Evolutionary conservation across 306 rosid species (phyloP).

Genomic region (Spatholobus suberectus): DNA sequence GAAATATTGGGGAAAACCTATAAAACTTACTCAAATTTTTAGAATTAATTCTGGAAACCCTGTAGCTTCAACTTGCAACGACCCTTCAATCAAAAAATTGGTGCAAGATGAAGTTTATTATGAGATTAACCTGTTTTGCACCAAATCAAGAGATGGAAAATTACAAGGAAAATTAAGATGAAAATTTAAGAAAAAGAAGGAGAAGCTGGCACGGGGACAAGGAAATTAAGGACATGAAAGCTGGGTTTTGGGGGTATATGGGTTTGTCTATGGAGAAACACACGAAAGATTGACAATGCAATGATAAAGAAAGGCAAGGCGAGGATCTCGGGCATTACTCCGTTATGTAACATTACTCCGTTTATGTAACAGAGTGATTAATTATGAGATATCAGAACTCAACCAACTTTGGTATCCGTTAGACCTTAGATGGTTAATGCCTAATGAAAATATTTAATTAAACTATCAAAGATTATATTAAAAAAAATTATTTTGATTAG

Average conservation of each 20-base stretch:
- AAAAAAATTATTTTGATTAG: conserved; percentile 9
- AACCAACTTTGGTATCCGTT: not conserved
- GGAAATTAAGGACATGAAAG: conserved; percentile 8
- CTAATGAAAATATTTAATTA: not conserved
- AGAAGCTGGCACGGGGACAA: not conserved
- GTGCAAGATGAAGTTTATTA: conserved; percentile 28
- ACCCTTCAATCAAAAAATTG: conserved; percentile 11
- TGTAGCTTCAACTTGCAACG: not conserved
- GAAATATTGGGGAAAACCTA: not conserved
- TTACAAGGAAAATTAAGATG: conserved; percentile 27
- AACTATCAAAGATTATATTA: not conserved
- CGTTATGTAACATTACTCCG: not conserved
- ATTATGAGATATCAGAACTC: conserved; percentile 19
- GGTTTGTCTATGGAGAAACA: conserved; percentile 17
- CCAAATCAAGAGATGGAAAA: conserved; percentile 17
- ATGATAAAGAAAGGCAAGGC: conserved; percentile 49
- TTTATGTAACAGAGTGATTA: conserved; percentile 35
- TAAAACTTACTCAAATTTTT: conserved; percentile 42
- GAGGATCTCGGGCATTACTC: conserved; percentile 44
- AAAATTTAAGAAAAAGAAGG: not conserved
- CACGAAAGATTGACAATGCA: conserved; percentile 14
- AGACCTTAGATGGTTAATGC: not conserved
- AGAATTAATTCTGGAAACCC: conserved; percentile 18
- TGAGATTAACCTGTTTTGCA: conserved; percentile 22
- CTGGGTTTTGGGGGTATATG: conserved; percentile 43